phyloP scores from a whole-genome alignment of 139 green algal species.

The Marvania coccoides region DNA sequence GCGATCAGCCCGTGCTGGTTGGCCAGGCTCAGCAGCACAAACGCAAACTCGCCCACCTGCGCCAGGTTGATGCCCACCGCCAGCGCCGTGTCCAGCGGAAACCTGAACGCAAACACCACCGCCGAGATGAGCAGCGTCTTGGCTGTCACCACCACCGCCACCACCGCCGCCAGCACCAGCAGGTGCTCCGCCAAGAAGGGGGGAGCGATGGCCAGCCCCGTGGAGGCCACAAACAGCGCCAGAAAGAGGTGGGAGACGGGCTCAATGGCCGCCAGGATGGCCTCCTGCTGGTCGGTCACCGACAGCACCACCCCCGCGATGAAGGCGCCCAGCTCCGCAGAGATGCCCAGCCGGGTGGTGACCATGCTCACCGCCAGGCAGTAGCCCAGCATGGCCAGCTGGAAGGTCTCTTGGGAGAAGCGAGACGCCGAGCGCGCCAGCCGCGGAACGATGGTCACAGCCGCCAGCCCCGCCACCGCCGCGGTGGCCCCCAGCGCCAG shows the following conservation, averaged over 20 bases:
- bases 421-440: slow-evolving; percentile 38
- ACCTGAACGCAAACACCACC: slow-evolving; percentile 73
- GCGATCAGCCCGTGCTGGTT: slow-evolving; percentile 66
- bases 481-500: slow-evolving; percentile 30
- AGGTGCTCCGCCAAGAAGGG: slow-evolving; percentile 83
- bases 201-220: slow-evolving; percentile 78
- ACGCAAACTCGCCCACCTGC: slow-evolving; percentile 89
- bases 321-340: slow-evolving; percentile 87
- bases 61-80: slow-evolving; percentile 82
- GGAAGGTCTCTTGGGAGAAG: slow-evolving; percentile 62
- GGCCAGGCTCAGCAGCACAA: slow-evolving; percentile 87
- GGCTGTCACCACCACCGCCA: slow-evolving; percentile 57
- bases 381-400: slow-evolving; percentile 69
- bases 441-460: slow-evolving; percentile 52
- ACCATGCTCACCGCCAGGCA: slow-evolving; percentile 64
- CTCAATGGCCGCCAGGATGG: slow-evolving; percentile 31
- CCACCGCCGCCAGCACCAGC: slow-evolving; percentile 52
- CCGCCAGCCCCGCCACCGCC: slow-evolving; percentile 24
- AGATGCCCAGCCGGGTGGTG: slow-evolving; percentile 60
- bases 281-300: slow-evolving; percentile 46
- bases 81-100: slow-evolving; percentile 39
- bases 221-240: slow-evolving; percentile 88
- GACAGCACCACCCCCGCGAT: slow-evolving; percentile 77
- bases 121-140: slow-evolving; percentile 74
- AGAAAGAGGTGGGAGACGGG: slow-evolving; percentile 71